Evolutionary conservation across 108 stramenopile genomes (phyloP).

Genomic region (Skeletonema potamos): DNA sequence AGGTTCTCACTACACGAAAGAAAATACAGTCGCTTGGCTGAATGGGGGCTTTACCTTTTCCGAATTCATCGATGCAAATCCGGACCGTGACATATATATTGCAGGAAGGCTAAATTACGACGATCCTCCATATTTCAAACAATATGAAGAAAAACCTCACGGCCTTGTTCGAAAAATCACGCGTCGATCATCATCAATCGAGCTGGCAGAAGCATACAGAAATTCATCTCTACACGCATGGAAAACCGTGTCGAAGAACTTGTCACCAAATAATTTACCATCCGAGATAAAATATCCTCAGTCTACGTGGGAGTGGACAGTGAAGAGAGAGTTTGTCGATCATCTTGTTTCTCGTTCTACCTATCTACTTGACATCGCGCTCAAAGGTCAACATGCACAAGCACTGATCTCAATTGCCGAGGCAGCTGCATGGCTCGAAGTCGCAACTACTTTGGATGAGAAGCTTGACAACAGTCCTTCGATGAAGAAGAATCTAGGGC

Average conservation of each 20-base stretch:
- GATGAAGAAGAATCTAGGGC: slow-evolving; percentile 60
- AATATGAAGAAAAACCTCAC: slow-evolving; percentile 60
- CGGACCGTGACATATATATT: slow-evolving; percentile 45
- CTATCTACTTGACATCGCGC: slow-evolving; percentile 46
- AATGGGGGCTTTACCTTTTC: slow-evolving; percentile 58
- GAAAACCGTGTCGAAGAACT: slow-evolving; percentile 16
- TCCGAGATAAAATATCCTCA: slow-evolving; percentile 20
- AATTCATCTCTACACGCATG: slow-evolving; percentile 15
- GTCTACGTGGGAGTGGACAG: slow-evolving; percentile 65
- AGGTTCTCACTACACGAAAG: slow-evolving; percentile 46
- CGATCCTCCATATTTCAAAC: slow-evolving; percentile 36
- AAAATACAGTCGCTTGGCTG: slow-evolving; percentile 18
- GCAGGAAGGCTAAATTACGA: slow-evolving; percentile 59
- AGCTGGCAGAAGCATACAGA: slow-evolving; percentile 23
- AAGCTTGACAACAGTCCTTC: slow-evolving; percentile 3
- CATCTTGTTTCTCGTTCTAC: slow-evolving; percentile 51
- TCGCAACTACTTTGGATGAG: slow-evolving; percentile 37
- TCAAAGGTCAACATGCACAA: slow-evolving; percentile 10
- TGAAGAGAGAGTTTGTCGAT: slow-evolving; percentile 51
- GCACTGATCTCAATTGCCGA: slow-evolving; percentile 37
- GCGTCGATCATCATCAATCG: background rate
- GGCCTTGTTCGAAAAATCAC: slow-evolving; percentile 52
- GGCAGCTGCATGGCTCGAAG: slow-evolving; percentile 45
- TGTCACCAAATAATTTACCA: slow-evolving; percentile 23
- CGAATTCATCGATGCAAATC: slow-evolving; percentile 63